Percentiles rank a stretch among this genome's conserved stretches.
These are phyloP conservation scores for Wilcoxina mikolae DNA, from an alignment of 495 filamentous ascomycete genomes.

Conservation along the genomic window DNA sequence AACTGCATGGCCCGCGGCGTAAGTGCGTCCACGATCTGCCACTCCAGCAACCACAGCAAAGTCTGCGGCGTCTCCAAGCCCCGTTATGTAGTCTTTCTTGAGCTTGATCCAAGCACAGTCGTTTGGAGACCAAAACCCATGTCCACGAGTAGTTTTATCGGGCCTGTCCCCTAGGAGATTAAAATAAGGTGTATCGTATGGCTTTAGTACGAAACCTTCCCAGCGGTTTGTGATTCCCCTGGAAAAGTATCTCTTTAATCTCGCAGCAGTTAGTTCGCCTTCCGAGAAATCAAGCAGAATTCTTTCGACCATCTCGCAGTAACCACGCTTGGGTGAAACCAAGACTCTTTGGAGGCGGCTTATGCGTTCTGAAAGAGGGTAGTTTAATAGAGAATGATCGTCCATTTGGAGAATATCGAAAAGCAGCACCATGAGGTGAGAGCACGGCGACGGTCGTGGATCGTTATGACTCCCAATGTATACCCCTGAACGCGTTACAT, in stretches of 20 bases:
- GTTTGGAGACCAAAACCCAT: conserved; percentile 22
- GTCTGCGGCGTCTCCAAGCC: conserved; percentile 67
- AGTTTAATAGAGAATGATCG: conserved; percentile 46
- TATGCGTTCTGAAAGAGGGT: conserved; percentile 47
- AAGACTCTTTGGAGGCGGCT: conserved; percentile 40
- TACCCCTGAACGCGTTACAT: conserved; percentile 56
- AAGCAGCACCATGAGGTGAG: conserved; percentile 67
- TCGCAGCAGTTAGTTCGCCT: conserved; percentile 30
- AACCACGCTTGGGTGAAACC: conserved; percentile 41
- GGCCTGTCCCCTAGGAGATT: conserved; percentile 30
- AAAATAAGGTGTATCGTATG: conserved; percentile 63
- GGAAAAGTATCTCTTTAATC: conserved; percentile 48
- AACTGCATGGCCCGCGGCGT: not conserved
- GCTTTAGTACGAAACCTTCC: conserved; percentile 71
- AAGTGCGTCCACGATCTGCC: conserved; percentile 34
- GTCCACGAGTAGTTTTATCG: conserved; percentile 4
- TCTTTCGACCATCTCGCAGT: conserved; percentile 33
- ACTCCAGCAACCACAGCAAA: conserved; percentile 62
- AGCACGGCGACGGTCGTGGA: conserved; percentile 12
- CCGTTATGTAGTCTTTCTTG: conserved; percentile 78
- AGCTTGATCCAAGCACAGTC: conserved; percentile 55
- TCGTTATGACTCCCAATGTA: conserved; percentile 54
- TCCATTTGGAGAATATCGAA: conserved; percentile 66
- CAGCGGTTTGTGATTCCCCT: conserved; percentile 46
- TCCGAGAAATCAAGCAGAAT: conserved; percentile 44